These are phyloP conservation scores for Phytophthora pinifolia DNA, from an alignment of 352 stramenopile genomes.

Conservation along the genomic window DNA sequence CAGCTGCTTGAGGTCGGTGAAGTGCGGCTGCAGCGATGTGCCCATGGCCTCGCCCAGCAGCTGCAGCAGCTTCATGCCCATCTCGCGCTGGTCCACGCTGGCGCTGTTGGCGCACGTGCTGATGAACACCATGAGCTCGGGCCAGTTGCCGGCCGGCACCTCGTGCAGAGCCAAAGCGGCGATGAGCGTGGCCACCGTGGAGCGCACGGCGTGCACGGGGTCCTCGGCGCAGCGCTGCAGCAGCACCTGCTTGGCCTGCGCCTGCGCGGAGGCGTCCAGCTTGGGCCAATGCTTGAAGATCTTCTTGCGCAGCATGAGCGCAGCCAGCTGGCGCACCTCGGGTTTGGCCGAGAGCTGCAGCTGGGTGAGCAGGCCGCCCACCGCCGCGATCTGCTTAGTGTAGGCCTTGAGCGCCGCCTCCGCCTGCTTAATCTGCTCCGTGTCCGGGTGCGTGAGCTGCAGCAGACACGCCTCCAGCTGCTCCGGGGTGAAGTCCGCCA, in stretches of 20 bases:
- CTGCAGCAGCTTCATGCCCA: slow-evolving; percentile 93
- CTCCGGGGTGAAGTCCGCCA: slow-evolving; percentile 82
- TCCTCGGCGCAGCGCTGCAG: slow-evolving; percentile 86
- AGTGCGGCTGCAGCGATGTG: slow-evolving; percentile 79
- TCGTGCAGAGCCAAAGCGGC: slow-evolving; percentile 81
- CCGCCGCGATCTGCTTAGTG: slow-evolving; percentile 88
- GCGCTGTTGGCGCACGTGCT: slow-evolving; percentile 82
- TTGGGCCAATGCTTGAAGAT: slow-evolving; percentile 93
- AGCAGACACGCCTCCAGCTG: slow-evolving; percentile 86
- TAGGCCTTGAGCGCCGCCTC: slow-evolving; percentile 93
- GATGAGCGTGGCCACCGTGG: slow-evolving; percentile 82
- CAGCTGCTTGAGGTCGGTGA: slow-evolving; percentile 78
- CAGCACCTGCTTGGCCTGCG: slow-evolving; percentile 87
- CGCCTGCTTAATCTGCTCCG: slow-evolving; percentile 94
- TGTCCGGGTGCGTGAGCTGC: slow-evolving; percentile 94
- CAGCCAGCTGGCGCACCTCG: slow-evolving; percentile 91
- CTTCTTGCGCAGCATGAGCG: slow-evolving; percentile 94
- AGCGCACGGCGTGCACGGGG: slow-evolving; percentile 86
- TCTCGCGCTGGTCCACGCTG: slow-evolving; percentile 86
- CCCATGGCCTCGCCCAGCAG: slow-evolving; percentile 94
- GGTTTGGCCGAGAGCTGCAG: slow-evolving; percentile 76
- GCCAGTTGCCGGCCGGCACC: slow-evolving; percentile 80
- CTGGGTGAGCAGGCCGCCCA: slow-evolving; percentile 90
- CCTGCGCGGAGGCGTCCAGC: slow-evolving; percentile 80
- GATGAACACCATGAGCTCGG: slow-evolving; percentile 95